A percentile compares a stretch with the other conserved stretches of the same genome.
These are phyloP conservation scores for Anethum foeniculum DNA, from an alignment of 140 eudicot species.

Conservation along the genomic window DNA sequence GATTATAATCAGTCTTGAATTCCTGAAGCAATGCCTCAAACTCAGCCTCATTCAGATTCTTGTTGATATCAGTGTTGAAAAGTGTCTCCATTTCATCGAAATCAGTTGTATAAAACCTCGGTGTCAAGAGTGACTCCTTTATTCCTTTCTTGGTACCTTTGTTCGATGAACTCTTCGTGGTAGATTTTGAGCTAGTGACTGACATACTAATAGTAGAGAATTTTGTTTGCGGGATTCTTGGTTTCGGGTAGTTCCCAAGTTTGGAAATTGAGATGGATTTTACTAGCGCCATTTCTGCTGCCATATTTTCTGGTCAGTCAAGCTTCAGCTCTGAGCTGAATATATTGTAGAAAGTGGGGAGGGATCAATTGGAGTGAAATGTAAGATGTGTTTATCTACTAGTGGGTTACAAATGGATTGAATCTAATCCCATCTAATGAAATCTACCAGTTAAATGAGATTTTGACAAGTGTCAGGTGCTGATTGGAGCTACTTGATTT, in stretches of 20 bases:
- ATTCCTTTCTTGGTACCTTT: conserved; percentile 44
- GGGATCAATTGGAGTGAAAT: conserved; percentile 4
- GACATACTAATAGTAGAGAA: conserved; percentile 41
- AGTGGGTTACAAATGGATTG: conserved; percentile 10
- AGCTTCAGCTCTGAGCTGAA: not conserved
- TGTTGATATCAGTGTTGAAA: conserved; percentile 83
- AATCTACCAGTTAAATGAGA: conserved; percentile 47
- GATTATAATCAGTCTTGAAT: conserved; percentile 93
- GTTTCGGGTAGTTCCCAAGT: conserved; percentile 24
- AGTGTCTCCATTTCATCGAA: conserved; percentile 96
- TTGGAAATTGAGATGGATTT: conserved; percentile 76
- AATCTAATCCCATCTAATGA: conserved; percentile 64
- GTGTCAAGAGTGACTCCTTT: conserved; percentile 73
- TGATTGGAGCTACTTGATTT: conserved; percentile 9
- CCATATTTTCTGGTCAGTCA: conserved; percentile 21
- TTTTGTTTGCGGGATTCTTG: conserved; percentile 16
- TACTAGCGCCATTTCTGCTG: conserved; percentile 72
- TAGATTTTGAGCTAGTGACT: conserved; percentile 27
- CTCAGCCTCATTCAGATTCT: conserved; percentile 80
- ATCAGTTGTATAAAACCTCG: conserved; percentile 96
- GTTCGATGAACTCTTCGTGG: conserved; percentile 10
- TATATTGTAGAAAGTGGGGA: not conserved
- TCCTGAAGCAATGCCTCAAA: conserved; percentile 88
- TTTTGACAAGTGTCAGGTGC: conserved; percentile 51
- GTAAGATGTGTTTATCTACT: conserved; percentile 13